Evolutionary conservation across 169 alveolate genomes (phyloP), one percentile per base, ranked within the genome.

Genomic region (Pseudocohnilembus persalinus): DNA sequence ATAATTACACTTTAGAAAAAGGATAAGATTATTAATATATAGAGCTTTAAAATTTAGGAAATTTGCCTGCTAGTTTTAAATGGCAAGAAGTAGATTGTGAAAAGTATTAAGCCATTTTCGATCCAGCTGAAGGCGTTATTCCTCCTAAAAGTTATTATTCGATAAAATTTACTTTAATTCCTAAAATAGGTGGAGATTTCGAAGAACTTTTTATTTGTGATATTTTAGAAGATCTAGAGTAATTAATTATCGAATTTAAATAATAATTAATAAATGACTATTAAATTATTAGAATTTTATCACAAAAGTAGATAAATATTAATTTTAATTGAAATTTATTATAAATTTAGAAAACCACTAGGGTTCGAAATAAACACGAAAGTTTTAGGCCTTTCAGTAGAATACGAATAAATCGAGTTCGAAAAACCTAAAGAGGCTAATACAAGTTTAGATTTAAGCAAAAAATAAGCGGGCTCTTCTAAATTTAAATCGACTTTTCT

Each of bases 201-300:
- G 91, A 93, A 77, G 96, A 96, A 82, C 64, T 96, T 75, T 96
- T 95, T 79, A 84, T 93, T 25, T 94, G 97, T 72, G 93, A 94
- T 31, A 88, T 94, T 26, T 90, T 92, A 68, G 97, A 49, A 4
- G 68, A 49, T 49, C 26, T 11, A 20, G 68, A 49, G 68, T 49
- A 49, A 49, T 49, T 49, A 49, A 49, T 11, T 11, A 49, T 49
- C n/a, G n/a, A 49, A 49, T 11, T 49, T 49, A 49, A 49, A 49
- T 49, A 49, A 20, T 49, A 49, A 49, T 49, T n/a, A n/a, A n/a
- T n/a, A n/a, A n/a, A n/a, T n/a, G n/a, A n/a, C n/a, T n/a, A n/a
- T n/a, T n/a, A n/a, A n/a, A n/a, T n/a, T n/a, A n/a, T n/a, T n/a
- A n/a, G n/a, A n/a, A n/a, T n/a, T n/a, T n/a, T n/a, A n/a, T n/a